Percentiles rank a stretch among this genome's conserved stretches.
Conservation (phyloP, 1,284 basidiomycete species). For the Agaricales sp. region DNA sequence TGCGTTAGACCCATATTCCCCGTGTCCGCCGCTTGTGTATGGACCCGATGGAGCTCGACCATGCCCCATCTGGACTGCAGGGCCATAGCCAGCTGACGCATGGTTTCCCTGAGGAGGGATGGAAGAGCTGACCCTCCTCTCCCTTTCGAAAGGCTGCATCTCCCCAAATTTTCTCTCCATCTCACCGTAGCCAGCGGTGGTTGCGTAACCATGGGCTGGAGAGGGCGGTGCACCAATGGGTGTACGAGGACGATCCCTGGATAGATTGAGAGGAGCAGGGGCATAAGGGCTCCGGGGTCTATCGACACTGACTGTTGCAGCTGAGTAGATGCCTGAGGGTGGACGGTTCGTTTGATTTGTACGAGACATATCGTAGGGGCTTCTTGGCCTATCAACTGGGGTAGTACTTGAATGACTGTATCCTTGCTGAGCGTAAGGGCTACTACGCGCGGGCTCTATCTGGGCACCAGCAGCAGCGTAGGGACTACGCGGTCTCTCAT, state of each 20-base stretch:
- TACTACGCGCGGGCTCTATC: neutral
- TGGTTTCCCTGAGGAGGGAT: slow-evolving; percentile 9
- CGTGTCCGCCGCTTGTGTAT: too few relatives aligned
- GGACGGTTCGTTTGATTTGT: neutral
- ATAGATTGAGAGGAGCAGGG: neutral
- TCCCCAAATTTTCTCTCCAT: slow-evolving; percentile 8
- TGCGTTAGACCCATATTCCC: too few relatives aligned
- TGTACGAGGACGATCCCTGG: neutral
- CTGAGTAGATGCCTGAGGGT: neutral
- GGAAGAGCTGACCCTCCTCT: slow-evolving; percentile 2
- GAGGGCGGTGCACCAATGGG: slow-evolving; percentile 2
- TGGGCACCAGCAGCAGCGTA: neutral
- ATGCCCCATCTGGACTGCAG: slow-evolving; percentile 11
- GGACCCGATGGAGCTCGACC: slow-evolving; percentile 10
- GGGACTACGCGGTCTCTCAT: neutral
- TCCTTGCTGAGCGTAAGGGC: neutral
- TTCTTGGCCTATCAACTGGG: slow-evolving; percentile 4
- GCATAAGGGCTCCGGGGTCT: neutral
- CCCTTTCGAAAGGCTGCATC: slow-evolving; percentile 3
- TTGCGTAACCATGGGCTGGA: slow-evolving; percentile 9
- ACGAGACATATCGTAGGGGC: neutral
- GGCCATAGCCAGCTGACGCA: slow-evolving; percentile 6
- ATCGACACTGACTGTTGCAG: neutral
- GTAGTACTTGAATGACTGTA: too few relatives aligned
- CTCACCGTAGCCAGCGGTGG: slow-evolving; percentile 8